phyloP scores from a whole-genome alignment of 768 basidiomycete genomes.

The Lentinula detonsa region DNA sequence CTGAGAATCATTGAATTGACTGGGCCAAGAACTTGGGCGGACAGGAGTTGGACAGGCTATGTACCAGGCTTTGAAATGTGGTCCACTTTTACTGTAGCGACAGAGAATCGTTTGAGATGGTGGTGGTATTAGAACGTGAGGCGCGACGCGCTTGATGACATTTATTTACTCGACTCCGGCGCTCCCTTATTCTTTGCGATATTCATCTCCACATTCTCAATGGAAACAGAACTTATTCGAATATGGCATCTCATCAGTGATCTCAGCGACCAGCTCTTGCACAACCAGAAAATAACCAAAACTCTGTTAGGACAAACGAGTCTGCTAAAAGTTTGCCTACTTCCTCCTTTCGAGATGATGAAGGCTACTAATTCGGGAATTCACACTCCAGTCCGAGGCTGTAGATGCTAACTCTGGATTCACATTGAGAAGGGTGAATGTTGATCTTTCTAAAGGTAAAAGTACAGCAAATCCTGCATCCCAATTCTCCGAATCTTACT shows the following conservation, averaged over 20 bases:
- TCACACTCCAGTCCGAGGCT: constrained; percentile 61
- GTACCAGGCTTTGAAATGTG: no score
- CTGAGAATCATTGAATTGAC: no score
- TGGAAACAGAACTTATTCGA: constrained; percentile 68
- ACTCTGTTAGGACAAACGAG: constrained; percentile 65
- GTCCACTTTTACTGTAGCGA: no score
- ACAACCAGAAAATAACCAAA: constrained; percentile 71
- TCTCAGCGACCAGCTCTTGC: constrained; percentile 74
- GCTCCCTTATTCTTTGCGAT: not conserved
- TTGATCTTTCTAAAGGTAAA: constrained; percentile 78
- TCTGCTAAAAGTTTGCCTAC: constrained; percentile 59
- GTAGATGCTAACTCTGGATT: constrained; percentile 67
- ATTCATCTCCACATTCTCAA: constrained; percentile 17
- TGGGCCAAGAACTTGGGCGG: no score
- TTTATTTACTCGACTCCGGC: not conserved
- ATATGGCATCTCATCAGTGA: constrained; percentile 80
- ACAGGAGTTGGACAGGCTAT: no score
- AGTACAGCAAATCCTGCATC: constrained; percentile 11
- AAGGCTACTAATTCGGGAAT: not conserved
- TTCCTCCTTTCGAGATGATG: not conserved
- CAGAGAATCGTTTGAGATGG: no score
- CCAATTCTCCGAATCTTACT: constrained; percentile 25
- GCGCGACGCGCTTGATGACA: not conserved
- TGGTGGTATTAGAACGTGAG: not conserved
- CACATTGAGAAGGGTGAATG: constrained; percentile 77